Conservation (phyloP, 1,139 yeast genomes). For the Scheffersomyces quercinus region DNA sequence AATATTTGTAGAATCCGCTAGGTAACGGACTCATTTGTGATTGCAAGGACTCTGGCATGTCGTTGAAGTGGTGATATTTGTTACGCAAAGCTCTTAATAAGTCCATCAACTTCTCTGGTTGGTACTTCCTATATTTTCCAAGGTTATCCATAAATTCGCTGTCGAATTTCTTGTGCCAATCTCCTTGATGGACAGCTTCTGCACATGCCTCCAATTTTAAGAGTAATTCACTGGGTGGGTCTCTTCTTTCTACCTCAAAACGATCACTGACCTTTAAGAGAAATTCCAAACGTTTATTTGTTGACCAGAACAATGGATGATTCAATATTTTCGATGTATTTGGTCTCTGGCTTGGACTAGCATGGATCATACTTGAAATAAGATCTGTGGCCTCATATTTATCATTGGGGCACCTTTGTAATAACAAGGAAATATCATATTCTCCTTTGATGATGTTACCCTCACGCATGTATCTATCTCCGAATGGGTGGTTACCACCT, state of each 20-base stretch:
- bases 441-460: conserved; percentile 80
- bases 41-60: conserved; percentile 67
- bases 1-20: conserved; percentile 77
- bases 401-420: conserved; percentile 43
- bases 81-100: conserved; percentile 85
- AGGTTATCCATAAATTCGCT: conserved; percentile 71
- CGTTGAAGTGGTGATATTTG: conserved; percentile 91
- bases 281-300: conserved; percentile 76
- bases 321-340: conserved; percentile 63
- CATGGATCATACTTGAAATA: conserved; percentile 67
- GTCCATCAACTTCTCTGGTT: conserved; percentile 76
- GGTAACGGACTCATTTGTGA: conserved; percentile 76
- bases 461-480: conserved; percentile 83
- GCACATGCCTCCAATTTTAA: conserved; percentile 61
- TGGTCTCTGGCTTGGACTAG: conserved; percentile 73
- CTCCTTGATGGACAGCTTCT: conserved; percentile 55
- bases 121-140: conserved; percentile 89
- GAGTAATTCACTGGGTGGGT: conserved; percentile 75
- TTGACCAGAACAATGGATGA: conserved; percentile 89
- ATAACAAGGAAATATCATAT: conserved; percentile 51
- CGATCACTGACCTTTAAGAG: conserved; percentile 85
- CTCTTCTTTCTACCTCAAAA: conserved; percentile 83
- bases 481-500: conserved; percentile 91
- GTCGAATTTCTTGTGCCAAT: conserved; percentile 84
- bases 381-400: conserved; percentile 70